phyloP scores from a whole-genome alignment of 2,329 filamentous ascomycete genomes.

The Fusarium sp. region DNA sequence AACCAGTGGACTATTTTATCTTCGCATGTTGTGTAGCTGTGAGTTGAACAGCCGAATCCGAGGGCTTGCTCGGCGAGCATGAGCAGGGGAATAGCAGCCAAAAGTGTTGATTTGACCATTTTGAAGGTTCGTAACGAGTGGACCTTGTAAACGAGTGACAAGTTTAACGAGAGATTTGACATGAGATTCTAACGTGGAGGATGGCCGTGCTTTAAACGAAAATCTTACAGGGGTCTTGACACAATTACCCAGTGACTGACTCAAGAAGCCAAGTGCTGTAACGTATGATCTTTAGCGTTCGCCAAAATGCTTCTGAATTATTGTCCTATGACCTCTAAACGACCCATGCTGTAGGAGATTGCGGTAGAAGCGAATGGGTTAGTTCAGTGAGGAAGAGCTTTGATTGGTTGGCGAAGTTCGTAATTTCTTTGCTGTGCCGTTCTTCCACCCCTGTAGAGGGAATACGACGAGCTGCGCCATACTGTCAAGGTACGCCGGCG shows the following conservation, averaged over 20 bases:
- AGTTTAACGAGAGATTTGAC: background rate
- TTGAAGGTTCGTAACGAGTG: background rate
- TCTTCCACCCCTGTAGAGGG: background rate
- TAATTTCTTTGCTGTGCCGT: background rate
- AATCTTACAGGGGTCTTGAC: background rate
- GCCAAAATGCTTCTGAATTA: background rate
- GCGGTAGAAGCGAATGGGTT: background rate
- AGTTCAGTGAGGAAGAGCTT: background rate
- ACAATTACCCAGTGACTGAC: background rate
- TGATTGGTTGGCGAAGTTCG: background rate
- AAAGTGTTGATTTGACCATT: conserved; percentile 11
- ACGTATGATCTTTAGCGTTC: background rate
- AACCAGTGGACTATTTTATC: conserved; percentile 48
- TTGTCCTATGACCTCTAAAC: background rate
- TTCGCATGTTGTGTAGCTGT: conserved; percentile 27
- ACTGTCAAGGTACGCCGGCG: background rate
- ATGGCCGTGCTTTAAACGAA: background rate
- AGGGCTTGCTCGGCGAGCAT: conserved; percentile 16
- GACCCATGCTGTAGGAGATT: background rate
- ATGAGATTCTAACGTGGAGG: rapidly evolving
- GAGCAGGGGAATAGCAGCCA: background rate
- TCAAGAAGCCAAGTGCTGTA: background rate
- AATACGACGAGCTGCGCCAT: background rate
- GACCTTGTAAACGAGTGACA: conserved; percentile 1
- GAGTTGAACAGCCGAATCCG: conserved; percentile 19